Evolutionary conservation across 2,329 filamentous ascomycete genomes (phyloP).

Genomic region (Penicillium thymicola): DNA sequence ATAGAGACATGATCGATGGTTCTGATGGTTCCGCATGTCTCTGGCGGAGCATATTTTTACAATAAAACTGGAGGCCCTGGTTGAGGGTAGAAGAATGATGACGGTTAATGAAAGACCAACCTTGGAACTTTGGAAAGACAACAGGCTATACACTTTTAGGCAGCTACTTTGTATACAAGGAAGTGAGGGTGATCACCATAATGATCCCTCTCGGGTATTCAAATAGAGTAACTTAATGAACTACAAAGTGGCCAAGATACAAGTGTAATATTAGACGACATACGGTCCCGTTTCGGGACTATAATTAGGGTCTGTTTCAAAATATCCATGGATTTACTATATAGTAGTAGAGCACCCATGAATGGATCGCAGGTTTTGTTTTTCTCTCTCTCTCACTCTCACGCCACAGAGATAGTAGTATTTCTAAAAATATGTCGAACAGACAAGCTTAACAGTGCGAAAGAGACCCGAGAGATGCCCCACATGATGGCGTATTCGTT

Average conservation of each 20-base stretch:
- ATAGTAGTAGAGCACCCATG: background rate
- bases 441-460: background rate
- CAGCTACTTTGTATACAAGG: background rate
- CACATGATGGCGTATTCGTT: constrained; percentile 30
- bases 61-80: no score
- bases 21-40: no score
- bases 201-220: background rate
- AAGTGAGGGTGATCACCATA: background rate
- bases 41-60: no score
- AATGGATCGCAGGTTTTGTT: background rate
- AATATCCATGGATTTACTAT: background rate
- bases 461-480: background rate
- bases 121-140: no score
- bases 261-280: background rate
- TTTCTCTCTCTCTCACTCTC: background rate
- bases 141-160: background rate
- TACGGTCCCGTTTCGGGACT: background rate
- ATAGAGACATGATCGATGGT: no score
- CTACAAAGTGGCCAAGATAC: background rate
- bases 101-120: background rate
- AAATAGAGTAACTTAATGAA: background rate
- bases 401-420: no score
- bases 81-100: background rate
- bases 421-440: background rate
- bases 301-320: background rate